Evolutionary conservation across 2,329 filamentous ascomycete genomes (phyloP), one percentile per base, ranked within the genome.

Genomic region (Colletotrichum simmondsii): DNA sequence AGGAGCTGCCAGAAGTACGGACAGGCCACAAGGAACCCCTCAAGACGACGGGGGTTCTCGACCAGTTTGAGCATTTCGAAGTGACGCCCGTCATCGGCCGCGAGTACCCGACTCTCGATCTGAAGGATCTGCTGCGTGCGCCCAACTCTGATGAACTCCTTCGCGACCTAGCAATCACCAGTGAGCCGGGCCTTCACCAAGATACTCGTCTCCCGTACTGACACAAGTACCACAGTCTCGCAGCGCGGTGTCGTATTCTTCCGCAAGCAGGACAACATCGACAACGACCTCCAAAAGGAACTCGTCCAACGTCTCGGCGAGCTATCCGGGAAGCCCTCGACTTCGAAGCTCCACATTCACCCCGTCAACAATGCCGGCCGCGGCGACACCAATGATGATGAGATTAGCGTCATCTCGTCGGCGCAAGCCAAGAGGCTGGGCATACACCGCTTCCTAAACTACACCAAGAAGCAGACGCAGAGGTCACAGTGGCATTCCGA

Each of bases 171-270:
- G 92, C 91, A 46, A 91, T 93, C 73, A 92, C 90, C 1, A 88
- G 91, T 93, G 82, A 75, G 84, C 24, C 2, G 3, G 5, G 11
- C 3, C 22, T 49, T 24, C 35, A 6, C 2, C 14, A 2, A 2
- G 14, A 28, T n/a, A 26, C 5, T 8, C 32, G 8, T 28, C 7
- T 0, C 10, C 22, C 3, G 7, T 19, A 24, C 52, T 69, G 35
- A 57, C 4, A 12, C 1, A 30, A 3, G 0, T 22, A 22, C 19
- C 19, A 19, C 26, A 92, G 91, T 94, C 75, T 93, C 92, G 1
- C 88, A 90, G 72, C 88, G 92, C 0, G 92, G 92, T 11, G 92
- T 94, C 4, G 91, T 93, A 37, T 93, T 93, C 83, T 92, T 94
- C 82, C 88, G 91, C 24, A 86, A 88, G 35, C 92, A 94, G 75